Conservation (phyloP, 2,329 filamentous ascomycete species). For the Pseudogymnoascus pannorum region DNA sequence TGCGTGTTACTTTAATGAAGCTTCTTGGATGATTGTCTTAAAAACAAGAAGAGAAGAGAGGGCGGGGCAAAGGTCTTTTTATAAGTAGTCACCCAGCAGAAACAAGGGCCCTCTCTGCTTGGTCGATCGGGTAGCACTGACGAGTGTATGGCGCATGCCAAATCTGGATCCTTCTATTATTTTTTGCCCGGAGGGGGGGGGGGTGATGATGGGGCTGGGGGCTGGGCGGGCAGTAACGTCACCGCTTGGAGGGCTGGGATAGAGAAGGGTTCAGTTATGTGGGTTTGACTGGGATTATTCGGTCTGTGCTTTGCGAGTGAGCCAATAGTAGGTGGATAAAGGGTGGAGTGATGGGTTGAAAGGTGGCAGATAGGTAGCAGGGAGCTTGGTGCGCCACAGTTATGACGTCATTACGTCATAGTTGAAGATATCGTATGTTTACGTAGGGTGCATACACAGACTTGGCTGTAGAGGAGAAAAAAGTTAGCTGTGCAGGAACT, state of each 20-base stretch:
- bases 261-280: background rate
- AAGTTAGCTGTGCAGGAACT: background rate
- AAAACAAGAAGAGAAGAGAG: background rate
- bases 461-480: background rate
- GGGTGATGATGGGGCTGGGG: background rate
- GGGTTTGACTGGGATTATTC: background rate
- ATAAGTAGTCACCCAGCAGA: background rate
- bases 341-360: background rate
- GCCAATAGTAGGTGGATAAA: background rate
- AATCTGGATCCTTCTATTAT: slow-evolving; percentile 2
- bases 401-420: slow-evolving; percentile 4
- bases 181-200: background rate
- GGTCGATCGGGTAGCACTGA: background rate
- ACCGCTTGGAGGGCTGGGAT: background rate
- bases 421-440: background rate
- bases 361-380: background rate
- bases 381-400: background rate
- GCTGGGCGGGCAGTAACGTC: background rate
- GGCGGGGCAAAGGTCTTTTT: background rate
- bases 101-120: no score
- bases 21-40: background rate
- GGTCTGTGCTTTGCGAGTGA: background rate
- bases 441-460: background rate
- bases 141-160: background rate
- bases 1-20: no score